These are phyloP conservation scores for Collybia mongolica DNA, from an alignment of 768 basidiomycete species.

Conservation along the genomic window DNA sequence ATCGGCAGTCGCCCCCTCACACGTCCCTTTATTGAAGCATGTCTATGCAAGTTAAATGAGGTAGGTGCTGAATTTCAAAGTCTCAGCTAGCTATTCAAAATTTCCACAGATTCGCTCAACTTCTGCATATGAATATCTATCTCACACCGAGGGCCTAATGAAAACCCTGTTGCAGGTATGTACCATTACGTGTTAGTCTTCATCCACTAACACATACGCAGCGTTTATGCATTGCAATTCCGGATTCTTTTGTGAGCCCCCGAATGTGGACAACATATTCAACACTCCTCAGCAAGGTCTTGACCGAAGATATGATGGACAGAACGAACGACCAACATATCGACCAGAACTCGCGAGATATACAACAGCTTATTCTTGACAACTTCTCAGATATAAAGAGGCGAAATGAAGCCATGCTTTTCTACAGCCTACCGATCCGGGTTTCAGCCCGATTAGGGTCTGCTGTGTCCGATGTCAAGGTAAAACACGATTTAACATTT, in stretches of 20 bases:
- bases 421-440: constrained; percentile 63
- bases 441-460: constrained; percentile 59
- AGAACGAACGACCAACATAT: constrained; percentile 29
- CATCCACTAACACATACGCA: constrained; percentile 22
- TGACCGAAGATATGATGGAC: constrained; percentile 40
- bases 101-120: constrained; percentile 49
- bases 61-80: constrained; percentile 27
- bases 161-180: constrained; percentile 60
- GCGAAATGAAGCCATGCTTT: constrained; percentile 81
- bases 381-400: constrained; percentile 69
- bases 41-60: constrained; percentile 64
- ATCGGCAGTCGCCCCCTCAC: constrained; percentile 64
- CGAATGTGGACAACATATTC: constrained; percentile 61
- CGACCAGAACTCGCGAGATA: constrained; percentile 38
- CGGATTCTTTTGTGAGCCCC: constrained; percentile 76
- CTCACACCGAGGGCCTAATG: constrained; percentile 50
- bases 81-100: background rate
- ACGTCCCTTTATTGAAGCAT: constrained; percentile 71
- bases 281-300: constrained; percentile 40
- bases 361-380: constrained; percentile 50
- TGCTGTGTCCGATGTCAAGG: constrained; percentile 55
- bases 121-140: constrained; percentile 54
- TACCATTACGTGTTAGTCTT: background rate
- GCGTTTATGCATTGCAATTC: constrained; percentile 68
- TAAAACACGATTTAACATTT: constrained; percentile 13